Conservation (phyloP, 495 filamentous ascomycete species). For the Aspergillus coremiiformis region DNA sequence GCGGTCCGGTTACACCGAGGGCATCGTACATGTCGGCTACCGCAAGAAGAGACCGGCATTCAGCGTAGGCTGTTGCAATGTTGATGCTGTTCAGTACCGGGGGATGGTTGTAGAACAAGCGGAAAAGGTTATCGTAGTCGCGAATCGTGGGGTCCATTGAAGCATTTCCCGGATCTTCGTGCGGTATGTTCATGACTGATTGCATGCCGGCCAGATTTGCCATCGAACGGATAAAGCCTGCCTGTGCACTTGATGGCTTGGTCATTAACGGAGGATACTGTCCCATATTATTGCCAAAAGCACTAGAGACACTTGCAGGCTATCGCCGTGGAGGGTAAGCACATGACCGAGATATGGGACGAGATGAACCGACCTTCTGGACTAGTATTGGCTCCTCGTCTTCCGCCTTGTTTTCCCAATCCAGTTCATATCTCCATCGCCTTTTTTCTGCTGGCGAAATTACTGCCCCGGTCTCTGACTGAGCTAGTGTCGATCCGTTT, state of each 20-base stretch:
- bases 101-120: constrained; percentile 86
- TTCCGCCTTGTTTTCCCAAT: constrained; percentile 60
- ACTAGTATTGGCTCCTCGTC: constrained; percentile 85
- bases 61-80: constrained; percentile 82
- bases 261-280: constrained; percentile 49
- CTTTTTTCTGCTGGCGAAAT: constrained; percentile 43
- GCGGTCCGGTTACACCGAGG: constrained; percentile 73
- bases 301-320: constrained; percentile 38
- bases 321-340: constrained; percentile 16
- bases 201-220: constrained; percentile 60
- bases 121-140: constrained; percentile 89
- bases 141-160: constrained; percentile 64
- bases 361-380: constrained; percentile 54
- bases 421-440: constrained; percentile 81
- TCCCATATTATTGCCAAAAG: constrained; percentile 39
- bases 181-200: constrained; percentile 41
- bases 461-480: constrained; percentile 30
- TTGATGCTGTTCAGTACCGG: constrained; percentile 73
- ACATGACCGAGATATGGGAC: neutral
- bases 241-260: constrained; percentile 41
- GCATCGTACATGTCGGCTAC: constrained; percentile 91
- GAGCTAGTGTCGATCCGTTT: constrained; percentile 34
- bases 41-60: constrained; percentile 79
- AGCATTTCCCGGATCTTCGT: constrained; percentile 29
- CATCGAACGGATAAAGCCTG: constrained; percentile 79